Percentiles rank a stretch among this genome's conserved stretches.
Conservation (phyloP, 1,284 basidiomycete genomes). For the Phellopilus nigrolimitatus region DNA sequence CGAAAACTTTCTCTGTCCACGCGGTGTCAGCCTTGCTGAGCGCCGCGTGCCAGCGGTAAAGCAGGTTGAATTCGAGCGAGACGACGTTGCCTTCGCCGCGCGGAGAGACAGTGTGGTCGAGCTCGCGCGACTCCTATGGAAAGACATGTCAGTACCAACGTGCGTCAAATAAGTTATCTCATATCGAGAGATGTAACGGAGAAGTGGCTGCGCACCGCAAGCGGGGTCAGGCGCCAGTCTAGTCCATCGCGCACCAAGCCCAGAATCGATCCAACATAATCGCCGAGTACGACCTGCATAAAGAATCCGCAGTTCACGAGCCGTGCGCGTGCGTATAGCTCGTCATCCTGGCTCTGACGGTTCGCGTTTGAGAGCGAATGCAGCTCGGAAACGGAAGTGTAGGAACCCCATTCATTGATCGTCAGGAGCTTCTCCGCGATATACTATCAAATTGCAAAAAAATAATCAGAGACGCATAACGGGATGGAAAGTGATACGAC, state of each 20-base stretch:
- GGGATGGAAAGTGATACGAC: constrained; percentile 26
- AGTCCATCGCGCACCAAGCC: constrained; percentile 67
- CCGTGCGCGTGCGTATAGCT: constrained; percentile 76
- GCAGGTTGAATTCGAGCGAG: constrained; percentile 65
- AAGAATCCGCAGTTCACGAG: constrained; percentile 80
- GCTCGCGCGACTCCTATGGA: constrained; percentile 14
- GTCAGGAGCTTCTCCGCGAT: constrained; percentile 74
- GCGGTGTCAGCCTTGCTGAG: constrained; percentile 53
- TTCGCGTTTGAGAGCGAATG: constrained; percentile 35
- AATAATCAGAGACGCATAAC: not conserved
- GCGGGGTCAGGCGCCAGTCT: constrained; percentile 61
- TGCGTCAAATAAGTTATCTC: not conserved
- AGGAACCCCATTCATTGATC: constrained; percentile 71
- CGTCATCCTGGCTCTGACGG: constrained; percentile 62
- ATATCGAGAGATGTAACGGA: not conserved
- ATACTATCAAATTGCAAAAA: constrained; percentile 52
- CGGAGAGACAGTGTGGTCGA: constrained; percentile 21
- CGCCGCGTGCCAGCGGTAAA: constrained; percentile 79
- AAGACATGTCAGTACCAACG: too few relatives aligned
- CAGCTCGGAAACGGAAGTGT: constrained; percentile 39
- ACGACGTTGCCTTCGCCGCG: constrained; percentile 29
- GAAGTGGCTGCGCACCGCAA: constrained; percentile 20
- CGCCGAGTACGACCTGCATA: constrained; percentile 51
- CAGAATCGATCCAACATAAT: constrained; percentile 72
- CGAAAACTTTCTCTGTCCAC: constrained; percentile 55